A percentile compares a stretch with the other conserved stretches of the same genome.
phyloP scores from a whole-genome alignment of 2,329 filamentous ascomycete genomes.

The Fusarium pseudonygamai region DNA sequence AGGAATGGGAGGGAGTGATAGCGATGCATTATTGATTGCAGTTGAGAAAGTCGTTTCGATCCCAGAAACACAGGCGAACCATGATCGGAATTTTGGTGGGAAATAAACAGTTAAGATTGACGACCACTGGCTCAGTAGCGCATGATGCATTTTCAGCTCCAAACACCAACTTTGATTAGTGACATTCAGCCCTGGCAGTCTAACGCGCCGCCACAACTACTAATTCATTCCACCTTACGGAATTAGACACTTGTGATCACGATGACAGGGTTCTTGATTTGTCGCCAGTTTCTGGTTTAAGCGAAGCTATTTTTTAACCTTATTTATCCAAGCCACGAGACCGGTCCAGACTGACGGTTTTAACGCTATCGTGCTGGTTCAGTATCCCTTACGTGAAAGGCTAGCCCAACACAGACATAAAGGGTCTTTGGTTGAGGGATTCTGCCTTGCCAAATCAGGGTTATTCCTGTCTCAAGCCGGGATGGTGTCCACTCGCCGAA shows the following conservation, averaged over 20 bases:
- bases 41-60: accelerated
- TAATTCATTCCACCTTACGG: neutral
- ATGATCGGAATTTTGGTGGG: neutral
- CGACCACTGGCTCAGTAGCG: neutral
- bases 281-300: neutral
- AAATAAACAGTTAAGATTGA: neutral
- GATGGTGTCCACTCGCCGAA: neutral
- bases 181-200: neutral
- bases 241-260: neutral
- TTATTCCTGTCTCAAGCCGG: neutral
- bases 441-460: neutral
- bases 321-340: conserved; percentile 6
- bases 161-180: neutral
- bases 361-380: neutral
- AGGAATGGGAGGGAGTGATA: neutral
- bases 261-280: neutral
- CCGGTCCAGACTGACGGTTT: neutral
- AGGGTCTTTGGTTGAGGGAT: neutral
- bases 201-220: neutral
- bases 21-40: neutral
- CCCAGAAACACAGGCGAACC: accelerated
- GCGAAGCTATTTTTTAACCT: conserved; percentile 19
- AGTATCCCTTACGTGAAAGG: neutral
- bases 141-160: conserved; percentile 5
- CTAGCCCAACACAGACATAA: neutral